Evolutionary conservation across 768 basidiomycete genomes (phyloP), one percentile per base, ranked within the genome.

Genomic region (Pulveroboletus sp.): DNA sequence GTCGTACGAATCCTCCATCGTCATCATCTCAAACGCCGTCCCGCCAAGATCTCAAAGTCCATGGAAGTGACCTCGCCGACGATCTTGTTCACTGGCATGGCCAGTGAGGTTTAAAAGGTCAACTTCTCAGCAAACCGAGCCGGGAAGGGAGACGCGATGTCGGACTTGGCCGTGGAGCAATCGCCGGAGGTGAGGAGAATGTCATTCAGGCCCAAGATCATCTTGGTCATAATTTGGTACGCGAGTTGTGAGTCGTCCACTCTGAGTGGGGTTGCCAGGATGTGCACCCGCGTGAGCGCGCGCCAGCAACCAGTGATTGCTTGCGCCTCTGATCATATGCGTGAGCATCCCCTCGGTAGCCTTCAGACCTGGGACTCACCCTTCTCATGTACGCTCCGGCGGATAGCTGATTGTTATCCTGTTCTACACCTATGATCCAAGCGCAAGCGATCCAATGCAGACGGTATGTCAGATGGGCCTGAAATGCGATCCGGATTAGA

Each of bases 11-110:
- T 70, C 64, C 6, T 69, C 64, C 68, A 68, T 68, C 24, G 32
- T 51, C 31, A 11, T n/a, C 5, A 2, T 13, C 45, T 70, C 68
- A 16, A 63, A 70, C 11, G 50, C 43, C 2, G 64, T 53, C 12
- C 43, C 57, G 64, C 57, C 42, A 67, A 46, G 14, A 68, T 61
- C 42, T 69, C 67, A 5, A 68, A 58, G 48, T 67, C 63, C 1
- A 63, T 66, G 0, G 62, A 70, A 1, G 64, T 70, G 16, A 60
- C 56, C 34, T 64, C 63, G 9, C 62, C 54, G 2, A 68, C 46
- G 24, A 68, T 63, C 55, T 66, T 66, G 47, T 81, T 81, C 49
- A 84, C 63, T 8, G 69, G 70, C 49, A 77, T 67, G 2, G 81
- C 77, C 6, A 71, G 60, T 17, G 71, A 69, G 30, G 76, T 71